A percentile compares a stretch with the other conserved stretches of the same genome.
Evolutionary conservation across 2,329 filamentous ascomycete genomes (phyloP).

Genomic region (Exophiala phaeomuriformis): DNA sequence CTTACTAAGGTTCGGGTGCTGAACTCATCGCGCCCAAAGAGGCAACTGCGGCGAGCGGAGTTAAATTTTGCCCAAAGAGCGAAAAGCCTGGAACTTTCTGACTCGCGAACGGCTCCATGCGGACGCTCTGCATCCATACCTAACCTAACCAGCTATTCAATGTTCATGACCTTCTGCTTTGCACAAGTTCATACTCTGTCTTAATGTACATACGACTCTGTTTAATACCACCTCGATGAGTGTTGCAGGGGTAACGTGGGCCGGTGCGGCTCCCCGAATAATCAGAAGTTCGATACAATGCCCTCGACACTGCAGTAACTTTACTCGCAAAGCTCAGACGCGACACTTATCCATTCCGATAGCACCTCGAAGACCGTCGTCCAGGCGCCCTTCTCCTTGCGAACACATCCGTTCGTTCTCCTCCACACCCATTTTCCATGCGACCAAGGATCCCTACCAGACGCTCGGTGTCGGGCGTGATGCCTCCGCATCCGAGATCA

Average conservation of each 20-base stretch:
- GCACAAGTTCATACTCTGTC: not conserved
- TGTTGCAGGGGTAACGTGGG: slow-evolving; percentile 35
- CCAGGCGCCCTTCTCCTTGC: slow-evolving; percentile 18
- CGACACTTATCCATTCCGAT: slow-evolving; percentile 33
- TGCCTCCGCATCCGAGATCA: slow-evolving; percentile 81
- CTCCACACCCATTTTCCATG: slow-evolving; percentile 50
- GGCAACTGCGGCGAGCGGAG: slow-evolving; percentile 11
- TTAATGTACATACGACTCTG: not conserved
- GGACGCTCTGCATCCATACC: too few relatives aligned
- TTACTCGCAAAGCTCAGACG: slow-evolving; percentile 32
- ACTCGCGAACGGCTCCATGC: not conserved
- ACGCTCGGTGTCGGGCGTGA: slow-evolving; percentile 75
- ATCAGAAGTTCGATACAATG: slow-evolving; percentile 37
- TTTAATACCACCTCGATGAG: slow-evolving; percentile 32
- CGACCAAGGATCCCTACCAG: slow-evolving; percentile 77
- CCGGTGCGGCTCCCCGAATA: slow-evolving; percentile 37
- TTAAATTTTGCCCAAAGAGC: slow-evolving; percentile 8
- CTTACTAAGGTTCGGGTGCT: not conserved
- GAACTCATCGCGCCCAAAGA: not conserved
- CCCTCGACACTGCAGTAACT: slow-evolving; percentile 32
- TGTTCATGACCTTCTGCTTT: not conserved
- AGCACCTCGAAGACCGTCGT: slow-evolving; percentile 26
- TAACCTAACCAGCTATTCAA: not conserved
- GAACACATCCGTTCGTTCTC: slow-evolving; percentile 33
- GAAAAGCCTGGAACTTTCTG: slow-evolving; percentile 12